phyloP scores from a whole-genome alignment of 306 rosid genomes.

The Astragalus membranaceus region DNA sequence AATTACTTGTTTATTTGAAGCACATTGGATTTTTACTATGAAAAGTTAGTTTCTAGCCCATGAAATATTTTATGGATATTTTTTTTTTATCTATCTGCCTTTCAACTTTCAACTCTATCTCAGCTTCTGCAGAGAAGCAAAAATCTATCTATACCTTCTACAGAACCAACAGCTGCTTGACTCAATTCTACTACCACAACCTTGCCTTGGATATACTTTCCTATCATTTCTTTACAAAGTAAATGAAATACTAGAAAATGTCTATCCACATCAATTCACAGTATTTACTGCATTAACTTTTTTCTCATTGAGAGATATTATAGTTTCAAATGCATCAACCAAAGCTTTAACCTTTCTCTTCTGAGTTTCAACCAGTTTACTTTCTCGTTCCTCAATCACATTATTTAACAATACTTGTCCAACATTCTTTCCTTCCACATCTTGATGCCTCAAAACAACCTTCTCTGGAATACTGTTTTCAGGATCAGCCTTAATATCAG shows the following conservation, averaged over 20 bases:
- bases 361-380: constrained; percentile 52
- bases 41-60: too few species aligned
- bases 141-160: constrained; percentile 17
- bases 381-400: constrained; percentile 76
- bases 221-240: constrained; percentile 13
- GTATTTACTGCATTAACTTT: constrained; percentile 29
- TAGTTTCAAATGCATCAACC: constrained; percentile 82
- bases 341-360: constrained; percentile 86
- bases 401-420: constrained; percentile 53
- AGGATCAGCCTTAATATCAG: constrained; percentile 15
- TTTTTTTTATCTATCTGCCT: background rate
- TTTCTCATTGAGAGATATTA: constrained; percentile 72
- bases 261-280: constrained; percentile 24
- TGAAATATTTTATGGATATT: too few species aligned
- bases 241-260: constrained; percentile 7
- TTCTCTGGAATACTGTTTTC: constrained; percentile 27
- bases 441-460: constrained; percentile 67
- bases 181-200: constrained; percentile 24
- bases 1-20: too few species aligned
- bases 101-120: constrained; percentile 19
- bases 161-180: constrained; percentile 29
- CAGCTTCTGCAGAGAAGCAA: constrained; percentile 18
- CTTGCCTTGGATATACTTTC: constrained; percentile 27
- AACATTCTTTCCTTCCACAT: constrained; percentile 57
- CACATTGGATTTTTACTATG: too few species aligned